Conservation (phyloP, 1,139 yeast genomes). For the Geotrichum carabidarum region DNA sequence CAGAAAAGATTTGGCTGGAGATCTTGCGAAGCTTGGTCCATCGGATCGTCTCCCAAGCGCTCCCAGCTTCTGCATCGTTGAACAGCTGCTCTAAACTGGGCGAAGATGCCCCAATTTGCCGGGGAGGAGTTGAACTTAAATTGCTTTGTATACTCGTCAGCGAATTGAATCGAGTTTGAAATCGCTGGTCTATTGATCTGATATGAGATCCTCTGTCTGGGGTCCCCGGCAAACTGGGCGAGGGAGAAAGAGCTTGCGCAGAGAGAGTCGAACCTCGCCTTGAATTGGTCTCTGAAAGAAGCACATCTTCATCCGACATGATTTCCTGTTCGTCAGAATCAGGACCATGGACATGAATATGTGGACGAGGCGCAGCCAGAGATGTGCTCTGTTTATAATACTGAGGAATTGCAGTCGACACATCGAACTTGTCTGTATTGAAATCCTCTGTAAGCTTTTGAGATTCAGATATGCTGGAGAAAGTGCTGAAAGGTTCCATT, state of each 20-base stretch:
- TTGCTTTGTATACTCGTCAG: slow-evolving; percentile 20
- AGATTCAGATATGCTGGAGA: slow-evolving; percentile 16
- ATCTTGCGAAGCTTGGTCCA: slow-evolving; percentile 46
- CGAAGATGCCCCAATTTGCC: slow-evolving; percentile 4
- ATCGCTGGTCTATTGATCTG: slow-evolving; percentile 30
- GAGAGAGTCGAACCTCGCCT: slow-evolving; percentile 2
- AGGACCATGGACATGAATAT: background rate
- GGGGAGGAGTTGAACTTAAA: slow-evolving; percentile 2
- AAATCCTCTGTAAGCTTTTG: slow-evolving; percentile 4
- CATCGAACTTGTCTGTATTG: background rate
- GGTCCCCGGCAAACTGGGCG: slow-evolving; percentile 14
- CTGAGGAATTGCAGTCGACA: slow-evolving; percentile 13
- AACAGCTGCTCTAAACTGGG: slow-evolving; percentile 22
- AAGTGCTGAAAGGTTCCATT: slow-evolving; percentile 12
- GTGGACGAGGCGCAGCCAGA: background rate
- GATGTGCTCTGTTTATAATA: slow-evolving; percentile 7
- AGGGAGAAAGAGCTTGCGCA: slow-evolving; percentile 12
- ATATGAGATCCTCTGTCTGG: slow-evolving; percentile 17
- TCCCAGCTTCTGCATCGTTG: slow-evolving; percentile 14
- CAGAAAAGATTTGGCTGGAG: slow-evolving; percentile 40
- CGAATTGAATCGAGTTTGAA: slow-evolving; percentile 31
- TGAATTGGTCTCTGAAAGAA: slow-evolving; percentile 6
- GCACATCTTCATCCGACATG: slow-evolving; percentile 6
- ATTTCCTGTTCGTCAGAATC: background rate
- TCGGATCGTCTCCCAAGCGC: slow-evolving; percentile 36